phyloP scores from a whole-genome alignment of 495 filamentous ascomycete genomes.

The Hyaloscypha finlandica region DNA sequence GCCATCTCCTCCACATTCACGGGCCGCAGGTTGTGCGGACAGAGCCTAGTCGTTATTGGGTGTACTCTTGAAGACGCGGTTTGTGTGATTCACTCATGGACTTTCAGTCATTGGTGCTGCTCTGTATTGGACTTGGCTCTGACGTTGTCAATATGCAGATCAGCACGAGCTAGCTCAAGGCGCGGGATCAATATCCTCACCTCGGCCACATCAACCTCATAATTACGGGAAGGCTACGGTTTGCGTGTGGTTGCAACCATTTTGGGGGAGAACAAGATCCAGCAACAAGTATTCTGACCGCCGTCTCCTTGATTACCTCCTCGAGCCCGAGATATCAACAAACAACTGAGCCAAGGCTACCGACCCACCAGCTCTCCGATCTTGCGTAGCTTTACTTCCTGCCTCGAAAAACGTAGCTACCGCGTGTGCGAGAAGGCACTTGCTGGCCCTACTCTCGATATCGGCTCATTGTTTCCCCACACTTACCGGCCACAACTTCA shows the following conservation, averaged over 20 bases:
- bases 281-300: neutral
- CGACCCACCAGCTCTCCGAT: neutral
- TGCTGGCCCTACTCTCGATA: neutral
- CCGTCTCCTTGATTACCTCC: neutral
- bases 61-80: constrained; percentile 1
- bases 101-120: neutral
- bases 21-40: neutral
- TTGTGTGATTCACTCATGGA: constrained; percentile 6
- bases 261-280: neutral
- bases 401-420: neutral
- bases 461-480: neutral
- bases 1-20: neutral
- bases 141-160: constrained; percentile 3
- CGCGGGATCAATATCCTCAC: constrained; percentile 12
- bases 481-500: neutral
- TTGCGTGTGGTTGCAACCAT: neutral
- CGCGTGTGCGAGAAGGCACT: neutral
- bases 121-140: neutral
- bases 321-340: neutral
- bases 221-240: neutral
- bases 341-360: neutral
- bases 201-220: neutral
- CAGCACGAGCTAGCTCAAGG: constrained; percentile 4
- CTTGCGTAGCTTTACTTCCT: neutral
- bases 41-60: constrained; percentile 14